Base-by-base conservation (phyloP, 2,329 filamentous ascomycete species). In the Colletotrichum somersetense region DNA sequence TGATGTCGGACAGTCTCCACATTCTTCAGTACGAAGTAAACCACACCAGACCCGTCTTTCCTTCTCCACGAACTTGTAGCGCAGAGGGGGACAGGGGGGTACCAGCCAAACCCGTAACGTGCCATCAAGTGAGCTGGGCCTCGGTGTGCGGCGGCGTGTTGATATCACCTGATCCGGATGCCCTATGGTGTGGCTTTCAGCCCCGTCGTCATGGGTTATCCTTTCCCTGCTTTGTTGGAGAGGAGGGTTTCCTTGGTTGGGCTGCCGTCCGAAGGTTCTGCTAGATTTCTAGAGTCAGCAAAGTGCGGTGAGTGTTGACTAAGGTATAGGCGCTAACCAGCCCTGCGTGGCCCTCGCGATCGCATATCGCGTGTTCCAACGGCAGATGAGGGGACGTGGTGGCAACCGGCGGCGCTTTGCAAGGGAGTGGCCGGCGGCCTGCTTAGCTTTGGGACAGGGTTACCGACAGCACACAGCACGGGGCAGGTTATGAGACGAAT, bases 221-320 rank as follows among this genome's bases (percentile, higher is more conserved):
- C 53, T 23, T 46, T 48, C 55, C 67, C 33, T 33, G 53, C 11
- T 35, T 35, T 23, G n/a, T 11, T 44, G 35, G 18, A 12, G 46
- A 44, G 38, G 12, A 8, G 65, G 26, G 42, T 18, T 50, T 67
- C 63, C 67, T 52, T 67, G 68, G 33, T 35, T n/a, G 30, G 16
- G 58, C 48, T 63, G 69, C 52, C 53, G 58, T 52, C n/a, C 18
- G 18, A 20, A 30, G 12, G 33, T 33, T 33, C 40, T 62, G 64
- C 48, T 33, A 67, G 20, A 53, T 48, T 52, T 33, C 57, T n/a
- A 44, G 30, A 56, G 50, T 30, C 53, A 6, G n/a, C 62, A 68
- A 71, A 71, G 68, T 71, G 68, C 68, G 68, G 68, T 71, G 68
- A 67, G 65, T 11, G 40, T 65, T 4, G 48, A 16, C 8, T 7